Base-by-base conservation (phyloP, 768 basidiomycete species). In the Lyophyllum atratum region DNA sequence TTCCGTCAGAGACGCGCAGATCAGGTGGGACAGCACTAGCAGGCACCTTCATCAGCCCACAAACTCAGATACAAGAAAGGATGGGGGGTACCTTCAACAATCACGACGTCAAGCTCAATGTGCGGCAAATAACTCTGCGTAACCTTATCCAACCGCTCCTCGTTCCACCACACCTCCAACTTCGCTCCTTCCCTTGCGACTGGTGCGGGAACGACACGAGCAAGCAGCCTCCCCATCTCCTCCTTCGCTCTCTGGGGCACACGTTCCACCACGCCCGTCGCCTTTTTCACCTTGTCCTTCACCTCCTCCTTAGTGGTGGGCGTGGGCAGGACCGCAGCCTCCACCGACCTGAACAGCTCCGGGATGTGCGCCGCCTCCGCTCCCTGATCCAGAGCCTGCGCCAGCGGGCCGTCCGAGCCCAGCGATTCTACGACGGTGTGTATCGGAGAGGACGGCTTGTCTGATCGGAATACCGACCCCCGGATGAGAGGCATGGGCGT, bases 1-100 rank as follows among this genome's bases (percentile, higher is more conserved):
- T 68, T 94, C 93, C 1, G 78, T 76, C 14, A 95, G 73, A 4
- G 93, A 94, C 0, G 86, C 84, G 56, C 85, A 88, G 7, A 82
- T 78, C 8, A 94, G 75, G 48, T 81, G 79, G 1, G 88, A 82
- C 3, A 95, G 75, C 5, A 84, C 92, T 92, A 62, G n/a, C 15
- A 34, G 57, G 28, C 15, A 26, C 24, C 43, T 29, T 54, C 28
- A 55, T 49, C 26, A 28, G 24, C 15, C 39, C 19, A 15, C 4
- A 19, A n/a, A 40, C 12, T 37, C 8, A 31, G 6, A 10, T 44
- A 52, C 9, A 49, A 37, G 28, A 51, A 40, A 26, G 31, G 31
- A 29, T 12, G 19, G 19, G 26, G 44, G 72, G 2, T 54, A 90
- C 90, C 85, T 74, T 89, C 80, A 42, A 89, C 68, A 14, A 83